Conservation (phyloP, 768 basidiomycete species). For the Calocera viscosa region DNA sequence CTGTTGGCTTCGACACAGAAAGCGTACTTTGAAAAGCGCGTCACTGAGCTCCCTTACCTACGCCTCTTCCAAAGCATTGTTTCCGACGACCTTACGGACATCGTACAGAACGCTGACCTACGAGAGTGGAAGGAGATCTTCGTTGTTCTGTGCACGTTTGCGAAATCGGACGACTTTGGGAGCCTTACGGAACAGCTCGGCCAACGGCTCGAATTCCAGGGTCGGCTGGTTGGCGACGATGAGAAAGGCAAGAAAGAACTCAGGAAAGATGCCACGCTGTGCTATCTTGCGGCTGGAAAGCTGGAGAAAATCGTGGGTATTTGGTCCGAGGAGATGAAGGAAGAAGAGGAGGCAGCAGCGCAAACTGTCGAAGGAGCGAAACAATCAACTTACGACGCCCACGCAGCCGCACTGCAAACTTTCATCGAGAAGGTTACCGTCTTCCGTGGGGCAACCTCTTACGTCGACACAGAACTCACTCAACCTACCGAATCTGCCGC, state of each 20-base stretch:
- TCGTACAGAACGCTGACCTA: conserved; percentile 92
- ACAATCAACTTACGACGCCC: conserved; percentile 55
- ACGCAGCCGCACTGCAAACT: conserved; percentile 75
- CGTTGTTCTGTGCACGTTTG: conserved; percentile 91
- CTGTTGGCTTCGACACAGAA: conserved; percentile 80
- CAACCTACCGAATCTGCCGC: conserved; percentile 28
- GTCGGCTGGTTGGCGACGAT: conserved; percentile 39
- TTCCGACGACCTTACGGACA: conserved; percentile 78
- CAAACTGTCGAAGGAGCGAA: conserved; percentile 28
- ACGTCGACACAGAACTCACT: conserved; percentile 59
- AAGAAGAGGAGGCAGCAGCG: conserved; percentile 58
- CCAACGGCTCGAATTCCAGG: conserved; percentile 77
- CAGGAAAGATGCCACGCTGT: conserved; percentile 80
- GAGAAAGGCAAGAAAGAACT: conserved; percentile 38
- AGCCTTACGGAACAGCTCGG: conserved; percentile 87
- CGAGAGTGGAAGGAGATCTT: conserved; percentile 95
- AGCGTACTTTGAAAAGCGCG: conserved; percentile 79
- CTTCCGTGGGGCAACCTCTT: conserved; percentile 76
- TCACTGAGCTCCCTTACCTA: conserved; percentile 67
- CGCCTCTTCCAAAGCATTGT: conserved; percentile 92
- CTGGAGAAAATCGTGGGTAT: conserved; percentile 80
- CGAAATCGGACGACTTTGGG: conserved; percentile 68
- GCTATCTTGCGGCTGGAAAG: conserved; percentile 82
- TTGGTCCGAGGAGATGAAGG: conserved; percentile 79
- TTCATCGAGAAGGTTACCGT: conserved; percentile 95